Percentiles rank a stretch among this genome's conserved stretches.
phyloP scores from a whole-genome alignment of 2,329 filamentous ascomycete species.

The Trichophyton schoenleinii region DNA sequence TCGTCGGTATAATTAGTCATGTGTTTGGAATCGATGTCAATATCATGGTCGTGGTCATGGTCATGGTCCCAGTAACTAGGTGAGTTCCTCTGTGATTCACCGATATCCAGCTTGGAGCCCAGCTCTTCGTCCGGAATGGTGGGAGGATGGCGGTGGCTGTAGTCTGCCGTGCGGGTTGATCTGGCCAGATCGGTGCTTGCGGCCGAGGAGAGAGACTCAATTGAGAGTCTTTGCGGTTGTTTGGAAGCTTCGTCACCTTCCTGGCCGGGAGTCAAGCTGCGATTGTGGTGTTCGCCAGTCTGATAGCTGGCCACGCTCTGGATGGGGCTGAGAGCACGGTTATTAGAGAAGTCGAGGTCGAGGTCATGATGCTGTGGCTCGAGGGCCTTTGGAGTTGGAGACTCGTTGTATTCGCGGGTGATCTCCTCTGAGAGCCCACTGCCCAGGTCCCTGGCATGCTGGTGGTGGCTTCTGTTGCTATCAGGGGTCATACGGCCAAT shows the following conservation, averaged over 20 bases:
- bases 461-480: neutral
- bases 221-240: conserved; percentile 34
- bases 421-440: neutral
- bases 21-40: conserved; percentile 37
- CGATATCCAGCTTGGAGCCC: conserved; percentile 21
- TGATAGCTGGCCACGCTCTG: conserved; percentile 84
- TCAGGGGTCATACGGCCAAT: neutral
- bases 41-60: conserved; percentile 17
- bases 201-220: conserved; percentile 46
- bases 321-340: conserved; percentile 70
- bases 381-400: conserved; percentile 26
- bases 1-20: conserved; percentile 43
- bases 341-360: conserved; percentile 49
- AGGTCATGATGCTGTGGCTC: conserved; percentile 27
- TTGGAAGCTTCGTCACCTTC: neutral
- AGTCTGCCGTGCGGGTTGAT: conserved; percentile 42
- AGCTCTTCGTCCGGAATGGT: conserved; percentile 32
- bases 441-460: neutral
- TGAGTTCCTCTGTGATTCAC: neutral
- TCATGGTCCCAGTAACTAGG: conserved; percentile 27
- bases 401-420: neutral
- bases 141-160: conserved; percentile 39
- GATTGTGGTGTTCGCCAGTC: conserved; percentile 48
- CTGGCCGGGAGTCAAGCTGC: neutral
- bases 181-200: conserved; percentile 46